Conservation (phyloP, 1,139 yeast species). For the Saccharomyces hybrid region DNA sequence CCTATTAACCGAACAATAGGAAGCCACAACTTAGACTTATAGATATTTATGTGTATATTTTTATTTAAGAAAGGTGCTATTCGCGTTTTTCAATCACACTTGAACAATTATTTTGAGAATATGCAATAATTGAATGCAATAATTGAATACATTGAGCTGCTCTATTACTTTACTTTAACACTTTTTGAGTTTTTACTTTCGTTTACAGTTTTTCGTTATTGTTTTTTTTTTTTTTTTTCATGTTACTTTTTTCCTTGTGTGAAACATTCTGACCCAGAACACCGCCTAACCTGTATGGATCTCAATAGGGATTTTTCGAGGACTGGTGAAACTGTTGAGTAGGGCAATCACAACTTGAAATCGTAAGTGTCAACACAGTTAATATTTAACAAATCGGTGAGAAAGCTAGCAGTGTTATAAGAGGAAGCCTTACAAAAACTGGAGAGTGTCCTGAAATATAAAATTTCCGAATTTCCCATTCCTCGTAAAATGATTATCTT, state of each 20-base stretch:
- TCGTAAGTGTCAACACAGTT: not conserved
- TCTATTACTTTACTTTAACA: not conserved
- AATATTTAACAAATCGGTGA: not conserved
- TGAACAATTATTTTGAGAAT: not conserved
- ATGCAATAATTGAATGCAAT: not conserved
- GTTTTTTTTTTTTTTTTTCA: not conserved
- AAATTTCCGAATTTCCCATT: conserved; percentile 33
- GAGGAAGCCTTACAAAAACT: not conserved
- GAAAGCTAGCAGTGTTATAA: not conserved
- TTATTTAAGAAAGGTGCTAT: not conserved
- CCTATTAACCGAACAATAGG: conserved; percentile 14
- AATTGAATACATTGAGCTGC: not conserved
- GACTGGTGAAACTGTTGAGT: not conserved
- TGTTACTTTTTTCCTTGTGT: not conserved
- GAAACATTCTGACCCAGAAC: not conserved
- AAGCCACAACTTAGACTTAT: not conserved
- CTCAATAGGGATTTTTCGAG: conserved; percentile 1
- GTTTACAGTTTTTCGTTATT: not conserved
- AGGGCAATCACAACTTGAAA: no score
- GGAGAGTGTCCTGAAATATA: not conserved
- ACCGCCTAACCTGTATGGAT: not conserved
- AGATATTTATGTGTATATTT: not conserved
- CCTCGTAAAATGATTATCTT: conserved; percentile 18
- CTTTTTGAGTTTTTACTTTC: not conserved
- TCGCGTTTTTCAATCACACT: not conserved